phyloP scores from a whole-genome alignment of 441 rosid genomes.

The Theobroma grandiflorum region DNA sequence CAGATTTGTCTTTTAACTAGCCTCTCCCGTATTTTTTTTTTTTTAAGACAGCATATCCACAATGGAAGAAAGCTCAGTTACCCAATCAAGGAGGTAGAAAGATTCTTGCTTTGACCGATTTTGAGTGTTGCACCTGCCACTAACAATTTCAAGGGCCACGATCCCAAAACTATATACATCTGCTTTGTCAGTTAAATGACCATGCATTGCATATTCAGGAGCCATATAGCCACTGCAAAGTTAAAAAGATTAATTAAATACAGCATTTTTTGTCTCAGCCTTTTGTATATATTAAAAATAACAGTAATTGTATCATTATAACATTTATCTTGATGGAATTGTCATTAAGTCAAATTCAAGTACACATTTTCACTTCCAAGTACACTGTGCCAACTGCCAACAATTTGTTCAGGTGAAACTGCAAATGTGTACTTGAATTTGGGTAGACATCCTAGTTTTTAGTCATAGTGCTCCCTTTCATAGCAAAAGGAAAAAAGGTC shows the following conservation, averaged over 20 bases:
- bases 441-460: neutral
- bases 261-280: no score
- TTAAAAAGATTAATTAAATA: neutral
- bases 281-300: no score
- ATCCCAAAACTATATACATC: conserved; percentile 34
- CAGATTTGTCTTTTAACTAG: neutral
- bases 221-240: conserved; percentile 61
- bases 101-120: conserved; percentile 25
- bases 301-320: no score
- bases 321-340: no score
- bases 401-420: no score
- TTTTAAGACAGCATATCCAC: neutral
- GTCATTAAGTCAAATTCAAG: no score
- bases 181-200: conserved; percentile 49
- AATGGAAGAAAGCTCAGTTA: conserved; percentile 22
- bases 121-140: conserved; percentile 44
- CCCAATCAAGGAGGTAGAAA: conserved; percentile 54
- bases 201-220: conserved; percentile 55
- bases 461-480: no score
- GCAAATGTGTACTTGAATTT: no score
- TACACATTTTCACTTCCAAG: no score
- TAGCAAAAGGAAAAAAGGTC: neutral
- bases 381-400: no score
- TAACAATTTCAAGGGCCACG: conserved; percentile 51
- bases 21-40: neutral